A percentile compares a stretch with the other conserved stretches of the same genome.
These are phyloP conservation scores for Euphorbia celastroides DNA, from an alignment of 441 rosid species.

Conservation along the genomic window DNA sequence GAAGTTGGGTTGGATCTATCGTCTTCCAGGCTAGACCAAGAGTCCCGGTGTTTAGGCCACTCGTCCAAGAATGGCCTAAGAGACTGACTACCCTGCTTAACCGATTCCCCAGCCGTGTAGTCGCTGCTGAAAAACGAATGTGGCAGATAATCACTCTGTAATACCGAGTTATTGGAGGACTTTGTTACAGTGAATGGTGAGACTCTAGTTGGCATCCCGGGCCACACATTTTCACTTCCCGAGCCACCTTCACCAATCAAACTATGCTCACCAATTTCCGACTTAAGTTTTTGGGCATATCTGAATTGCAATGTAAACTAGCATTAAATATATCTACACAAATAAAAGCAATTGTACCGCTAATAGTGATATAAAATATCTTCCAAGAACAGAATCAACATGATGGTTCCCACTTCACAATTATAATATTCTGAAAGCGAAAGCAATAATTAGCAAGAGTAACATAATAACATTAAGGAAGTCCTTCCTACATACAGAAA, in stretches of 20 bases:
- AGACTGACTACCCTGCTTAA: slow-evolving; percentile 39
- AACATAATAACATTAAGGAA: neutral
- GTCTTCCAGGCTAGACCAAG: slow-evolving; percentile 46
- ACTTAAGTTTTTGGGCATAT: slow-evolving; percentile 45
- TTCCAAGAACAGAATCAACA: slow-evolving; percentile 2
- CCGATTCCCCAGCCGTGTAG: slow-evolving; percentile 27
- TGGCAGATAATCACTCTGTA: slow-evolving; percentile 37
- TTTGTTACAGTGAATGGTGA: slow-evolving; percentile 28
- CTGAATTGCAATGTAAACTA: slow-evolving; percentile 29
- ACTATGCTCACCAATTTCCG: slow-evolving; percentile 38
- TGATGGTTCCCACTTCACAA: neutral
- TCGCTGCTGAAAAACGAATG: slow-evolving; percentile 27
- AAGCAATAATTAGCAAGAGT: neutral
- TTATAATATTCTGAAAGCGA: neutral
- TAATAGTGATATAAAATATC: too few relatives aligned
- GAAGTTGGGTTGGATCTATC: slow-evolving; percentile 43
- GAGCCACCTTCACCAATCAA: slow-evolving; percentile 39
- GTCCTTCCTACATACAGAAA: neutral
- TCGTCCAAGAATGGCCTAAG: slow-evolving; percentile 59
- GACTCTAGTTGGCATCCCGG: slow-evolving; percentile 36
- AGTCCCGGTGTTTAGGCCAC: slow-evolving; percentile 45
- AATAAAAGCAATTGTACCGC: too few relatives aligned
- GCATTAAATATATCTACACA: too few relatives aligned
- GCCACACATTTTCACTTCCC: slow-evolving; percentile 42
- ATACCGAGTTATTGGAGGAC: slow-evolving; percentile 23